A percentile compares a stretch with the other conserved stretches of the same genome.
Evolutionary conservation across 495 filamentous ascomycete genomes (phyloP).

Genomic region (Tuber melanosporum): DNA sequence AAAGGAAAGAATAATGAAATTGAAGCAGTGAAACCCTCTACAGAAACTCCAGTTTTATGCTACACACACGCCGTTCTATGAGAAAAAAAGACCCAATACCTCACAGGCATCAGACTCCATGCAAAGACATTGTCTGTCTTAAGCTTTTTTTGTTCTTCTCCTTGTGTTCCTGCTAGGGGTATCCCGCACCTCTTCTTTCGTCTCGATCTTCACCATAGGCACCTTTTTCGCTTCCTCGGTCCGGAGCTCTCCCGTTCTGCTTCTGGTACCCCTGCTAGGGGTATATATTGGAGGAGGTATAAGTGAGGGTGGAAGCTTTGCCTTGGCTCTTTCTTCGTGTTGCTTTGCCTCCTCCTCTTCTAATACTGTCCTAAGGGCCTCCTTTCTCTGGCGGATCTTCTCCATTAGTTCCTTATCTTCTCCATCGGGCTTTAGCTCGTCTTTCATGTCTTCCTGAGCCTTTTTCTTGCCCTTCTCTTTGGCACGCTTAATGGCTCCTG

Average conservation of each 20-base stretch:
- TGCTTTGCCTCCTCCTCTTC: constrained; percentile 37
- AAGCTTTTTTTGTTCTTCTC: constrained; percentile 36
- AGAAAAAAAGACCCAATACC: constrained; percentile 8
- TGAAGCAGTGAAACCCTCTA: not conserved
- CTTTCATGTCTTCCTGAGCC: constrained; percentile 46
- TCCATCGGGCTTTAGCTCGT: constrained; percentile 44
- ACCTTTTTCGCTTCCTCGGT: constrained; percentile 42
- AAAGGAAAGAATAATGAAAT: constrained; percentile 1
- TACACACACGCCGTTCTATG: constrained; percentile 23
- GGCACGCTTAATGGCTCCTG: constrained; percentile 61
- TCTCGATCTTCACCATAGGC: constrained; percentile 5
- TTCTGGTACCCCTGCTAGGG: constrained; percentile 41
- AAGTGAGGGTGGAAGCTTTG: constrained; percentile 47
- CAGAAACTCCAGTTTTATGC: constrained; percentile 12
- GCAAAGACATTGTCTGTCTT: not conserved
- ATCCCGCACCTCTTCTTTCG: constrained; percentile 17
- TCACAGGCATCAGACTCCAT: constrained; percentile 6
- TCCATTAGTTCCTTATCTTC: constrained; percentile 43
- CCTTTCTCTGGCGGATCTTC: constrained; percentile 28
- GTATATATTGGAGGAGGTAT: constrained; percentile 14
- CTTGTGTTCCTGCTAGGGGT: constrained; percentile 35
- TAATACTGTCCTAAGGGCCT: constrained; percentile 28
- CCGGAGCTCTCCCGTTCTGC: constrained; percentile 39
- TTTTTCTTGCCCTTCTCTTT: constrained; percentile 56
- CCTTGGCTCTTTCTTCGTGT: constrained; percentile 31